Conservation (phyloP, 306 rosid species). For the Fragaria iinumae region DNA sequence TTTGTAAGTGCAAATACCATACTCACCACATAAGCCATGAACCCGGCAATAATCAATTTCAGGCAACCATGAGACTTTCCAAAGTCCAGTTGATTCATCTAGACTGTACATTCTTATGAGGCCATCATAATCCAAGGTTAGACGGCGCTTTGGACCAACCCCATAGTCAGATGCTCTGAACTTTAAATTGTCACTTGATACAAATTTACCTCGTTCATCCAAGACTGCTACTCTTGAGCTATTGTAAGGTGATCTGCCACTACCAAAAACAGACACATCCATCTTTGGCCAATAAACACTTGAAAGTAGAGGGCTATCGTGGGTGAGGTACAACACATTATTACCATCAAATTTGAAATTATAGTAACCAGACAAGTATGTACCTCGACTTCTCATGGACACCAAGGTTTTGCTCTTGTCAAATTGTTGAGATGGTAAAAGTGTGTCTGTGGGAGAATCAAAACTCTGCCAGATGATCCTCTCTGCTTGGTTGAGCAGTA, state of each 20-base stretch:
- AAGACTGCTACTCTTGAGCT: slow-evolving; percentile 26
- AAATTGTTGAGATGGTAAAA: neutral
- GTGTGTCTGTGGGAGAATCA: slow-evolving; percentile 25
- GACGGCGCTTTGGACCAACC: slow-evolving; percentile 17
- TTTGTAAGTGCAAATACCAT: slow-evolving; percentile 30
- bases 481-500: slow-evolving; percentile 2
- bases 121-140: slow-evolving; percentile 34
- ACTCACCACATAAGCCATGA: slow-evolving; percentile 37
- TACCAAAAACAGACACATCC: neutral
- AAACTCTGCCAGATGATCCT: slow-evolving; percentile 30
- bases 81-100: slow-evolving; percentile 16
- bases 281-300: slow-evolving; percentile 23
- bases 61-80: slow-evolving; percentile 25
- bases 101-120: slow-evolving; percentile 25
- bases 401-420: slow-evolving; percentile 15
- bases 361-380: slow-evolving; percentile 15
- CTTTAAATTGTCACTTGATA: slow-evolving; percentile 11
- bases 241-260: slow-evolving; percentile 29
- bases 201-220: slow-evolving; percentile 14
- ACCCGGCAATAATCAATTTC: slow-evolving; percentile 15
- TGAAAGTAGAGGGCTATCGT: neutral
- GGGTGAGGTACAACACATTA: slow-evolving; percentile 6
- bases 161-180: slow-evolving; percentile 27
- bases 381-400: slow-evolving; percentile 5
- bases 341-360: neutral